phyloP scores from a whole-genome alignment of 495 filamentous ascomycete species.

The Trichoderma orchidacearum region DNA sequence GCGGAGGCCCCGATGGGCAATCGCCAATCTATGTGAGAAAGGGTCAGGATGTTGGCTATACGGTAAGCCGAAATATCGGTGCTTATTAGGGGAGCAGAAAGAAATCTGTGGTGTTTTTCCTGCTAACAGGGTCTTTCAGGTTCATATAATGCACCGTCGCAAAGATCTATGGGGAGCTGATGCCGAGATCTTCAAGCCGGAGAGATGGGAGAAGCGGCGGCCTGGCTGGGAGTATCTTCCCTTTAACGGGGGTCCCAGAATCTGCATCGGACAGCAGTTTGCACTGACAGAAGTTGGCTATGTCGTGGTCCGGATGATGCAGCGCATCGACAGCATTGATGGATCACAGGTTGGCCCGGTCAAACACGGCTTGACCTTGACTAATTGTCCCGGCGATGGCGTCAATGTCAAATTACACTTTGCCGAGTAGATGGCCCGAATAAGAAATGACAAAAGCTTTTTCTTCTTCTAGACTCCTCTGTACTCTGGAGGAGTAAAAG shows the following conservation, averaged over 20 bases:
- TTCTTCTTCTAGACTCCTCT: background rate
- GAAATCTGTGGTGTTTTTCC: too few relatives aligned
- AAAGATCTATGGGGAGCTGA: conserved; percentile 28
- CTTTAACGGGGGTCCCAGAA: conserved; percentile 47
- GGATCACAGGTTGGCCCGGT: background rate
- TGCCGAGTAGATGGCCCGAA: background rate
- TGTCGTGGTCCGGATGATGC: conserved; percentile 21
- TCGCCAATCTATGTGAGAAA: conserved; percentile 21
- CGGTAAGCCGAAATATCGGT: background rate
- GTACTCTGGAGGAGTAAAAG: too few relatives aligned
- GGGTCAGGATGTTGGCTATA: background rate
- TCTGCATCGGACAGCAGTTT: conserved; percentile 50
- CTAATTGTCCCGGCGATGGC: background rate
- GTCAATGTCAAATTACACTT: background rate
- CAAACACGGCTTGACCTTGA: background rate
- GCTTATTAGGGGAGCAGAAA: too few relatives aligned
- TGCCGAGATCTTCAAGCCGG: conserved; percentile 28
- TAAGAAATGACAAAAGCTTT: background rate
- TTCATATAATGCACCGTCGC: conserved; percentile 37
- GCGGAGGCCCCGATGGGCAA: conserved; percentile 20
- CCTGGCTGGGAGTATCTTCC: conserved; percentile 32
- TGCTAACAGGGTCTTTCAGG: conserved; percentile 2
- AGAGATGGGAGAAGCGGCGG: conserved; percentile 20
- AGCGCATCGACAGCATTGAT: conserved; percentile 3
- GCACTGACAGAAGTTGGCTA: conserved; percentile 44